A percentile compares a stretch with the other conserved stretches of the same genome.
These are phyloP conservation scores for Plasmopara muralis DNA, from an alignment of 352 stramenopile genomes.

Conservation along the genomic window DNA sequence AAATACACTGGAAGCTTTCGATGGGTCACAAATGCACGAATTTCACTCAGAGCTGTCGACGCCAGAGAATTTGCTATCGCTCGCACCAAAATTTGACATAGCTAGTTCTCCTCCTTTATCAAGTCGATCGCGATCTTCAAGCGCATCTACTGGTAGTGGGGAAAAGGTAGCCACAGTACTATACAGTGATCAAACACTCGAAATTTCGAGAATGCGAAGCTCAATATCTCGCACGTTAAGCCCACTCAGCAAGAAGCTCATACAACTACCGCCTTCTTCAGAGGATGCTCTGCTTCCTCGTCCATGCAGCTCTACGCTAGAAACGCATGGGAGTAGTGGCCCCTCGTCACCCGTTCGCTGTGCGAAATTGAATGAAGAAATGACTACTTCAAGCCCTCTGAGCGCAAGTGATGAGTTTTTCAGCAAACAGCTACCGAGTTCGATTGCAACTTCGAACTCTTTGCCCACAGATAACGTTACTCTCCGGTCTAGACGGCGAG, in stretches of 20 bases:
- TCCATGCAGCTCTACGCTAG: slow-evolving; percentile 14
- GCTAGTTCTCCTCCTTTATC: neutral
- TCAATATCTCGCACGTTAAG: neutral
- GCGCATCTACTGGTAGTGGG: neutral
- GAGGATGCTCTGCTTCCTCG: slow-evolving; percentile 6
- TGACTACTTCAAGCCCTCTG: slow-evolving; percentile 14
- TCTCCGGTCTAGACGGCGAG: slow-evolving; percentile 16
- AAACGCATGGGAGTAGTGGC: slow-evolving; percentile 13
- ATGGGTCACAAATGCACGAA: slow-evolving; percentile 25
- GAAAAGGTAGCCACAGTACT: neutral
- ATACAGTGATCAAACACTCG: neutral
- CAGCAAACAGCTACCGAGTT: slow-evolving; percentile 32
- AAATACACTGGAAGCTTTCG: slow-evolving; percentile 3
- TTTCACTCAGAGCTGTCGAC: neutral
- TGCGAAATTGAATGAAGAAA: slow-evolving; percentile 10
- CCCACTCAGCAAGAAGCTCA: neutral
- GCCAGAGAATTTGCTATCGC: neutral
- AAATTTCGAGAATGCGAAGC: neutral
- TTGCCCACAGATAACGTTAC: slow-evolving; percentile 34
- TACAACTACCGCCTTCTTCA: neutral
- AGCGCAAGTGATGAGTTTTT: slow-evolving; percentile 30
- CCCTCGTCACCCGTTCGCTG: slow-evolving; percentile 6
- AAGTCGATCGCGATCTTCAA: slow-evolving; percentile 5
- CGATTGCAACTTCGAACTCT: slow-evolving; percentile 12
- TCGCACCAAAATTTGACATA: neutral